Evolutionary conservation across 2,329 filamentous ascomycete species (phyloP), one percentile per base, ranked within the genome.

Genomic region (Penicillium sp.): DNA sequence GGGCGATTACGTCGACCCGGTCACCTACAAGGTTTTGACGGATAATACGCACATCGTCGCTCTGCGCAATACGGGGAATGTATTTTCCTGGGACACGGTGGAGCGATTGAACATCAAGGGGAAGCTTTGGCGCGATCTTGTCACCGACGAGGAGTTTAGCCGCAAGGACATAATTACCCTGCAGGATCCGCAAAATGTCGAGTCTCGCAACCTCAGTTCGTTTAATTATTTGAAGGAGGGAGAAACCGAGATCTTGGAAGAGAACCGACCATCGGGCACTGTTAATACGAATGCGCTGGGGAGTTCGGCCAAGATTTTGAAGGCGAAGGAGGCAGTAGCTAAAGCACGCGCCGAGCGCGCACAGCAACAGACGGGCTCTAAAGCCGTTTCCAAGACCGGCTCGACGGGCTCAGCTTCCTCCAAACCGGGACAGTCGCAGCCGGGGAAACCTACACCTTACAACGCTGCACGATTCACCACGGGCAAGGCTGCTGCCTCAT

Each of bases 1-100:
- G 51, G 86, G 82, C 43, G 93, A 97, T 60, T 87, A 93, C 61
- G 88, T 97, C 53, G 93, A 98, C 62, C 94, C 93, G 0, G 91
- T 98, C 38, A 96, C 90, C 0, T 97, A 87, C 77, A 98, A 98
- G 69, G 87, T 95, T 34, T 89, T 98, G 62, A 98, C 93, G 38
- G 89, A 98, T 67, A 97, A 97, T 69, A 97, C 93, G 3, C 93
- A 97, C 69, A 88, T 98, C 48, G 88, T 97, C 37, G 91, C 90
- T 13, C 77, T 98, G 53, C 79, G 82, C 47, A 86, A 77, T 45
- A 91, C 90, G 47, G 91, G 91, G 40, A 98, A 98, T 69, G 93
- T 95, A 4, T 98, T 97, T 66, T 84, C 90, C 1, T 96, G 86
- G 81, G 94, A 98, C 62, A 98, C 94, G 1, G 82, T 98, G 29